These are phyloP conservation scores for Phytophthora multivora DNA, from an alignment of 352 stramenopile species.

Conservation along the genomic window DNA sequence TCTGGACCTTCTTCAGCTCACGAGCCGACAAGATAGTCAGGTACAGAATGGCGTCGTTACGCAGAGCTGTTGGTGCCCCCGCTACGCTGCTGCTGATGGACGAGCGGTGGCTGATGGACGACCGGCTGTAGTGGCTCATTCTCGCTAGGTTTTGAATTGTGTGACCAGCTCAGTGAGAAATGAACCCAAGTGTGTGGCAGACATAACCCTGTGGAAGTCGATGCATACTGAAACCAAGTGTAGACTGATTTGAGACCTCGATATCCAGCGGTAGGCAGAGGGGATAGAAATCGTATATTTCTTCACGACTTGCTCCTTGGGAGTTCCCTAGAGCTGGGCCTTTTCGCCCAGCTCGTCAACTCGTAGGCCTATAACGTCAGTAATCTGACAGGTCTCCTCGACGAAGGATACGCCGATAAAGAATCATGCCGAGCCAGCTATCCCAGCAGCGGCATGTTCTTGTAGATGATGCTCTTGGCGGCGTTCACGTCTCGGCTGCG, in stretches of 20 bases:
- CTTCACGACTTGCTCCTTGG: too few species aligned
- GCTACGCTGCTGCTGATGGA: slow-evolving; percentile 40
- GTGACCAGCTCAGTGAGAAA: slow-evolving; percentile 6
- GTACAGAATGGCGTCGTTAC: slow-evolving; percentile 77
- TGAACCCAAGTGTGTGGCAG: slow-evolving; percentile 14
- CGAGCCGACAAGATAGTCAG: slow-evolving; percentile 66
- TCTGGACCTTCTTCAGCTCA: slow-evolving; percentile 73
- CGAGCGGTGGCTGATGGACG: slow-evolving; percentile 34
- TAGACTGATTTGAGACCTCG: slow-evolving; percentile 8
- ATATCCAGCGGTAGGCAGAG: slow-evolving; percentile 17
- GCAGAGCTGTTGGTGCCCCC: slow-evolving; percentile 39
- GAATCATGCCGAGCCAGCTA: too few species aligned
- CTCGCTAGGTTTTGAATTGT: slow-evolving; percentile 1
- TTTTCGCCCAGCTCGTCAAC: too few species aligned
- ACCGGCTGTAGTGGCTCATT: slow-evolving; percentile 32
- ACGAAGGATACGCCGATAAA: too few species aligned
- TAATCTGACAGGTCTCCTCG: too few species aligned
- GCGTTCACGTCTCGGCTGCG: too few species aligned
- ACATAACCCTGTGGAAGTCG: slow-evolving; percentile 1
- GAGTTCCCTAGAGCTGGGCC: too few species aligned
- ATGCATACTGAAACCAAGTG: slow-evolving; percentile 16
- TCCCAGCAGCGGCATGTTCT: too few species aligned
- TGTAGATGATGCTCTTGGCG: too few species aligned
- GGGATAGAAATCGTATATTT: slow-evolving; percentile 2
- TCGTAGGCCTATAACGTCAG: too few species aligned